These are phyloP conservation scores for Candida maesae DNA, from an alignment of 805 yeast species.

Conservation along the genomic window DNA sequence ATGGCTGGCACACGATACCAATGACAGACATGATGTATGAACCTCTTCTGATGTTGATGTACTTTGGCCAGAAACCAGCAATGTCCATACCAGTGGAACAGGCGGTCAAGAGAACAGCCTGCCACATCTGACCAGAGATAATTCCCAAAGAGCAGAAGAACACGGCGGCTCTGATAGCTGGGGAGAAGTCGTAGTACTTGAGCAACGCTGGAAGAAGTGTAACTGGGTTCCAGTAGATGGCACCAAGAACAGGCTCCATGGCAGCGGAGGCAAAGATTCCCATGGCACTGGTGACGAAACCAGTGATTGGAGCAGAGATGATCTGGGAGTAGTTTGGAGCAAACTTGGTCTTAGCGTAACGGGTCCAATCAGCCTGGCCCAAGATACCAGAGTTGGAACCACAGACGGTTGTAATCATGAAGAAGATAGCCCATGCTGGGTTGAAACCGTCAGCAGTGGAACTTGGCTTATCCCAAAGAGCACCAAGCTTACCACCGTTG, in stretches of 20 bases:
- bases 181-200: slow-evolving; percentile 20
- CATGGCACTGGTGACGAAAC: slow-evolving; percentile 30
- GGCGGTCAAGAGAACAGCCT: slow-evolving; percentile 28
- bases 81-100: slow-evolving; percentile 26
- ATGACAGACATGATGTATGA: slow-evolving; percentile 29
- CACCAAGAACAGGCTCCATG: slow-evolving; percentile 26
- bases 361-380: slow-evolving; percentile 33
- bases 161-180: slow-evolving; percentile 30
- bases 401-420: slow-evolving; percentile 18
- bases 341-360: slow-evolving; percentile 27
- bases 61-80: slow-evolving; percentile 24
- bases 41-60: slow-evolving; percentile 35
- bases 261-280: slow-evolving; percentile 31
- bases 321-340: slow-evolving; percentile 27
- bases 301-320: slow-evolving; percentile 26
- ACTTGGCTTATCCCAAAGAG: slow-evolving; percentile 11
- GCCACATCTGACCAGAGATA: slow-evolving; percentile 29
- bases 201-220: slow-evolving; percentile 19
- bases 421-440: slow-evolving; percentile 27
- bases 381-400: slow-evolving; percentile 29
- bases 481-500: slow-evolving; percentile 28
- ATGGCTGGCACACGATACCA: slow-evolving; percentile 34
- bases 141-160: slow-evolving; percentile 30
- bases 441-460: slow-evolving; percentile 28
- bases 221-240: slow-evolving; percentile 30